A percentile compares a stretch with the other conserved stretches of the same genome.
phyloP scores from a whole-genome alignment of 129 eudicot species.

The Glebionis coronaria region DNA sequence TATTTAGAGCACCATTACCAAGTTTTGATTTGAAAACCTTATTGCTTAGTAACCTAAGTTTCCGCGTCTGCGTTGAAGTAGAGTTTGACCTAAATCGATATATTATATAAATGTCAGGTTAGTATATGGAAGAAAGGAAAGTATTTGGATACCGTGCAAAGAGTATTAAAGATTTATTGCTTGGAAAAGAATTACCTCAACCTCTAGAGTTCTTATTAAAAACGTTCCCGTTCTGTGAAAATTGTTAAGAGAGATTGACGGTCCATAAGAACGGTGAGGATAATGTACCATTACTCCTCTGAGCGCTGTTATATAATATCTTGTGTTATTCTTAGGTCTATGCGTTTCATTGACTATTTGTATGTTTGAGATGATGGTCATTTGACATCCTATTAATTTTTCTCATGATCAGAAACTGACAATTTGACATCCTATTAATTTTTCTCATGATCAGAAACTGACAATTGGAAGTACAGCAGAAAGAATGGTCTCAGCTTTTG shows the following conservation, averaged over 20 bases:
- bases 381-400: slow-evolving; percentile 3
- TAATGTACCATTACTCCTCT: slow-evolving; percentile 3
- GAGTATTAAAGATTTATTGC: slow-evolving; percentile 68
- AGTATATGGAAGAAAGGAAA: slow-evolving; percentile 85
- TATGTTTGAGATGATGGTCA: slow-evolving; percentile 6
- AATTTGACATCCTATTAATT: slow-evolving; percentile 17
- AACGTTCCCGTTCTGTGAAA: slow-evolving; percentile 79
- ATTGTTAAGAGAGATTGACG: slow-evolving; percentile 81
- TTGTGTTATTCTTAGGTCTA: not conserved
- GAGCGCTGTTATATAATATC: not conserved
- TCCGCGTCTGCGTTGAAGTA: too few relatives aligned
- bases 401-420: slow-evolving; percentile 64
- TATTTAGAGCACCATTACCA: too few relatives aligned
- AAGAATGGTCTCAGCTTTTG: slow-evolving; percentile 85
- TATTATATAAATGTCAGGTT: slow-evolving; percentile 54
- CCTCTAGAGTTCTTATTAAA: slow-evolving; percentile 74
- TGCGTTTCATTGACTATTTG: not conserved
- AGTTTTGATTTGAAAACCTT: too few relatives aligned
- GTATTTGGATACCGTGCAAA: slow-evolving; percentile 78
- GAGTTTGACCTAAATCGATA: too few relatives aligned
- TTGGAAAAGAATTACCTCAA: slow-evolving; percentile 72
- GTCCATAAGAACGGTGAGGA: slow-evolving; percentile 71
- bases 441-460: slow-evolving; percentile 57
- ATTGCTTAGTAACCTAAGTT: too few relatives aligned
- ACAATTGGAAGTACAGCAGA: slow-evolving; percentile 76